A percentile compares a stretch with the other conserved stretches of the same genome.
These are phyloP conservation scores for Epichloe sylvatica DNA, from an alignment of 2,329 filamentous ascomycete species.

Conservation along the genomic window DNA sequence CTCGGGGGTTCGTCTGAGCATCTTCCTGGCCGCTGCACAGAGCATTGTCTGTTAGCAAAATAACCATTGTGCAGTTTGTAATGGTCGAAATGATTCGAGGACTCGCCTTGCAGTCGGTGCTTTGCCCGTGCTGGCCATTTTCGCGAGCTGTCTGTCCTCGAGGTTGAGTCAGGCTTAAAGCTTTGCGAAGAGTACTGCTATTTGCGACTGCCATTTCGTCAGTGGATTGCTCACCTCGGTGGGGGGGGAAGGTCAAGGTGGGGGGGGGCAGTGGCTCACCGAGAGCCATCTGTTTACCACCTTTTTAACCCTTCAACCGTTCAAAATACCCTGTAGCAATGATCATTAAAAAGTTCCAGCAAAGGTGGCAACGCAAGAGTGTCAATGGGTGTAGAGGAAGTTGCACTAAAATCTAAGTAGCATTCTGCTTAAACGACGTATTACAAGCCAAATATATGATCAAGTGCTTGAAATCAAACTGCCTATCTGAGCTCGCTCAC, in stretches of 20 bases:
- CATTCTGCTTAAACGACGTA: too few species aligned
- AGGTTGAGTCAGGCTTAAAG: constrained; percentile 11
- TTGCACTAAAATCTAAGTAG: too few species aligned
- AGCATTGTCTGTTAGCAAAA: not conserved
- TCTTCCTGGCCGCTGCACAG: constrained; percentile 26
- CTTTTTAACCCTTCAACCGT: not conserved
- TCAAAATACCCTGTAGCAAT: not conserved
- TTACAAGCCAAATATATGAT: too few species aligned
- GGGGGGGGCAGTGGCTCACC: constrained; percentile 8
- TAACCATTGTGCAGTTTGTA: not conserved
- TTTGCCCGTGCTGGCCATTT: constrained; percentile 30
- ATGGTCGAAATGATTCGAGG: too few species aligned
- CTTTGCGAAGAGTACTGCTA: constrained; percentile 13
- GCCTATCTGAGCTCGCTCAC: too few species aligned
- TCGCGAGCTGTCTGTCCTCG: constrained; percentile 12
- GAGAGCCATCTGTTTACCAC: not conserved
- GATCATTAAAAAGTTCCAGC: not conserved
- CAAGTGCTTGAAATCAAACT: too few species aligned
- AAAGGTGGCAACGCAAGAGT: too few species aligned
- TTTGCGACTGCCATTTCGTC: constrained; percentile 18
- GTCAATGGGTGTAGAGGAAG: too few species aligned
- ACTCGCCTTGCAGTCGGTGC: constrained; percentile 21
- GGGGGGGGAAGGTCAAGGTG: constrained; percentile 13
- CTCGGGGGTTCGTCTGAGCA: constrained; percentile 56
- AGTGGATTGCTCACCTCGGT: constrained; percentile 16